Conservation (phyloP, 2,329 filamentous ascomycete genomes). For the Colletotrichum somersetense region DNA sequence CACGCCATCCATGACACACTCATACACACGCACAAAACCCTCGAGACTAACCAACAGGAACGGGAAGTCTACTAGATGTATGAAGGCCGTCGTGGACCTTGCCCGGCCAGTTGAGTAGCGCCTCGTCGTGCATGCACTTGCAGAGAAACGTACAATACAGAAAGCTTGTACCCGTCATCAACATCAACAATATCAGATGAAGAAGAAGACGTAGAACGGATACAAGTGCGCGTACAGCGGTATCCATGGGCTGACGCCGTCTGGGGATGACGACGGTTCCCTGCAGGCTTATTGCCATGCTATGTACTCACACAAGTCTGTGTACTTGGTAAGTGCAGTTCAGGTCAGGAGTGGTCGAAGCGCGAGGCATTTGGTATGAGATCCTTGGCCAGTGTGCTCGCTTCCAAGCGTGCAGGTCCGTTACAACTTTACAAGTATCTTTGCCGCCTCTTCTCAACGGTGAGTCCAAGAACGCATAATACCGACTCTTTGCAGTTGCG, state of each 20-base stretch:
- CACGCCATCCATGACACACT: conserved; percentile 4
- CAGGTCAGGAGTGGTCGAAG: conserved; percentile 28
- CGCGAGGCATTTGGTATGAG: not conserved
- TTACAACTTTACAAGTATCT: not conserved
- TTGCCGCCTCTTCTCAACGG: conserved; percentile 10
- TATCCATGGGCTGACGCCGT: conserved; percentile 23
- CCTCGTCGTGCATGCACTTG: not conserved
- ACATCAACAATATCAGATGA: not conserved
- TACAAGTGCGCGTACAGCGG: conserved; percentile 18
- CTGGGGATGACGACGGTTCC: conserved; percentile 4
- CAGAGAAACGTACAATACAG: not conserved
- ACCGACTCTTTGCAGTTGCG: conserved; percentile 20
- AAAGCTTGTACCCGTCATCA: not conserved
- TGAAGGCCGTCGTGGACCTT: not conserved
- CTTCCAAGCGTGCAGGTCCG: conserved; percentile 6
- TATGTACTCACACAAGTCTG: conserved; percentile 27
- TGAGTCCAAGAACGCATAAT: conserved; percentile 8
- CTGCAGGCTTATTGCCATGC: conserved; percentile 28
- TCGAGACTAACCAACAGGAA: not conserved
- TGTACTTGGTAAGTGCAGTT: conserved; percentile 35
- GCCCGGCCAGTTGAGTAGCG: not conserved
- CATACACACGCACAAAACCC: conserved; percentile 10
- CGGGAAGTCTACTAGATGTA: not conserved
- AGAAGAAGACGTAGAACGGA: not conserved
- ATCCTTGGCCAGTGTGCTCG: conserved; percentile 5